Conservation (phyloP, 352 stramenopile genomes). For the Phytophthora pistaciae region DNA sequence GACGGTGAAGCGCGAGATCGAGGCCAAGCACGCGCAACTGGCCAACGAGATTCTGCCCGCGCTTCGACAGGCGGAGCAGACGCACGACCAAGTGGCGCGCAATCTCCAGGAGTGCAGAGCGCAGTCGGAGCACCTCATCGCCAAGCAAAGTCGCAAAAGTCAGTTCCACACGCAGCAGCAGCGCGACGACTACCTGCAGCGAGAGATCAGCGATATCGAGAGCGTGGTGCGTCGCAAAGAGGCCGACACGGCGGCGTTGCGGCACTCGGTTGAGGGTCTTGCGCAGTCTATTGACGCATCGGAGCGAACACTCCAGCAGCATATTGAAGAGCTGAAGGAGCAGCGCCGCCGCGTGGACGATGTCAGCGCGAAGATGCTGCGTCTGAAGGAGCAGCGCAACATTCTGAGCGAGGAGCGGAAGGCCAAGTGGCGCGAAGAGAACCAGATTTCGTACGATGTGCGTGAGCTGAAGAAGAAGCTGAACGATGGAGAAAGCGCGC, state of each 20-base stretch:
- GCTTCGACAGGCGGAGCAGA: conserved; percentile 53
- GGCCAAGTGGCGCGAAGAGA: conserved; percentile 84
- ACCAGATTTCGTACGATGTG: conserved; percentile 79
- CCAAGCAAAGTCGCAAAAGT: conserved; percentile 95
- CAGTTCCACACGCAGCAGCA: conserved; percentile 96
- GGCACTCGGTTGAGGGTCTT: conserved; percentile 55
- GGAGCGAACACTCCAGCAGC: conserved; percentile 54
- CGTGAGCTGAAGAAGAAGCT: conserved; percentile 79
- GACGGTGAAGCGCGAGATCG: conserved; percentile 64
- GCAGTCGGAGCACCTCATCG: conserved; percentile 93
- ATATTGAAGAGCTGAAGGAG: conserved; percentile 59
- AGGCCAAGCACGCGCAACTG: conserved; percentile 58
- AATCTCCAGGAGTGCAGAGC: conserved; percentile 64
- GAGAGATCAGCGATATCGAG: conserved; percentile 77
- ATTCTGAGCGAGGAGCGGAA: conserved; percentile 82
- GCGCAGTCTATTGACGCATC: conserved; percentile 48
- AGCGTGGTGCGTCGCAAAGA: conserved; percentile 68
- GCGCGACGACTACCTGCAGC: conserved; percentile 88
- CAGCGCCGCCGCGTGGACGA: conserved; percentile 64
- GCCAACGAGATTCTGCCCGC: conserved; percentile 62
- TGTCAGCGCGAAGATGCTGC: conserved; percentile 59
- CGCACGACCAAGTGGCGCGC: conserved; percentile 90
- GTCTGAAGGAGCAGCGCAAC: conserved; percentile 87
- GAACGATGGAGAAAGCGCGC: conserved; percentile 71
- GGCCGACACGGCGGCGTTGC: conserved; percentile 52